A percentile compares a stretch with the other conserved stretches of the same genome.
These are phyloP conservation scores for Daldinia bambusicola DNA, from an alignment of 495 filamentous ascomycete species.

Conservation along the genomic window DNA sequence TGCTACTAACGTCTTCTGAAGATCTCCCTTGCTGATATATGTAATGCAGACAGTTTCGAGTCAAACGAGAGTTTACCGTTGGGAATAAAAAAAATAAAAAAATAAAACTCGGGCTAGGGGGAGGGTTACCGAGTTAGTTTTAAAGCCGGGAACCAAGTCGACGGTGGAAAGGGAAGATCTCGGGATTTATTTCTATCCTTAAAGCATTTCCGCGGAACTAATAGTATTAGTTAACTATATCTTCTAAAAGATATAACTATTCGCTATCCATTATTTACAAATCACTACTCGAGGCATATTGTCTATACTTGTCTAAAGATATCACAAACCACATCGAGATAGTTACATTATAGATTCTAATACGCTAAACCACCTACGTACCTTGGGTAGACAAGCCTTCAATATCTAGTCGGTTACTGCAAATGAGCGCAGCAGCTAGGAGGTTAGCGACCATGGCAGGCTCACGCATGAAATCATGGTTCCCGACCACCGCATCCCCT, in stretches of 20 bases:
- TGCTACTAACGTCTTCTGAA: neutral
- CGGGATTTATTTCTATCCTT: neutral
- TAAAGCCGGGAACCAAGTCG: neutral
- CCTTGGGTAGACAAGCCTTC: neutral
- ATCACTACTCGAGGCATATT: too few species aligned
- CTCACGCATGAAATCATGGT: conserved; percentile 47
- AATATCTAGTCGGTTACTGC: neutral
- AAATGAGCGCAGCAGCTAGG: conserved; percentile 18
- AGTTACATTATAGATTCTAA: too few species aligned
- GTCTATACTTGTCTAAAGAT: too few species aligned
- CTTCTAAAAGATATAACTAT: too few species aligned
- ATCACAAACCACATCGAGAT: too few species aligned
- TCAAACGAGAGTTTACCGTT: neutral
- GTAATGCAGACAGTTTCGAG: neutral
- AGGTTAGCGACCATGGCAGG: conserved; percentile 36
- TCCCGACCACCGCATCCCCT: conserved; percentile 46
- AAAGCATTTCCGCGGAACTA: conserved; percentile 2
- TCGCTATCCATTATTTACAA: too few species aligned
- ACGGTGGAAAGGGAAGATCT: neutral
- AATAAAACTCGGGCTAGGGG: neutral
- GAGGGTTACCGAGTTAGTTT: neutral
- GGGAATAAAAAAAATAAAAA: too few species aligned
- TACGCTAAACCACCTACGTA: neutral
- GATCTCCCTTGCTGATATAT: neutral
- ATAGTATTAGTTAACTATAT: neutral